Base-by-base conservation (phyloP, 768 basidiomycete species). In the Coprinopsis sp. region DNA sequence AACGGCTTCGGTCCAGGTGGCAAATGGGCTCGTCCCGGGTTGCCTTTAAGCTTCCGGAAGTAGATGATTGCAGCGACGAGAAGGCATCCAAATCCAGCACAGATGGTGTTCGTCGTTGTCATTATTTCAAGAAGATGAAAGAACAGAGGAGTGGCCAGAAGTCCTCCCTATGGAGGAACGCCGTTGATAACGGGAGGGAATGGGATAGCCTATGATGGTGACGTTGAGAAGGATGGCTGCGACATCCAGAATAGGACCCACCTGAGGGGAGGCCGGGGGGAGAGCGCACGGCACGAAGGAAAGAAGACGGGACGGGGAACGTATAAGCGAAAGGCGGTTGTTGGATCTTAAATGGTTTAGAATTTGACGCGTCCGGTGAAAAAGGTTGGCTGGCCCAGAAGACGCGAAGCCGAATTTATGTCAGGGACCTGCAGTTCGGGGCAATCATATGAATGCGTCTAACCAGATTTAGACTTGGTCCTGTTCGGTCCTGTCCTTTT, bases 1-100 rank as follows among this genome's bases (percentile, higher is more conserved):
- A 83, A 59, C 0, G 82, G 81, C 51, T 71, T 77, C 46, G 86
- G 86, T 19, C 85, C 86, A 47, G 85, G 84, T 29, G 84, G 84
- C 23, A 78, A 62, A 44, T 72, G 68, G 31, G 64, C 63, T 19
- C 36, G 33, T 28, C 37, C 41, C 45, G 62, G 47, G 53, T 64
- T 62, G 63, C 64, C 51, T 63, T 67, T 70, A 63, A 65, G 52
- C 66, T 70, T 74, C 56, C 68, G 68, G 61, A 68, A 60, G 66
- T 66, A 72, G 46, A 71, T 53, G 54, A 64, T 66, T 54, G 67
- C 55, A 52, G 66, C 57, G 60, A 67, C 58, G 52, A 72, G 62
- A 62, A 73, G 58, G 43, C 66, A 59, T 31, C 59, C 63, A 29
- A 66, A 57, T 43, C 61, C 70, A 50, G 63, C 57, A 44, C 58